Percentiles rank a stretch among this genome's conserved stretches.
These are phyloP conservation scores for Aspergillus bertholletiae DNA, from an alignment of 495 filamentous ascomycete species.

Conservation along the genomic window DNA sequence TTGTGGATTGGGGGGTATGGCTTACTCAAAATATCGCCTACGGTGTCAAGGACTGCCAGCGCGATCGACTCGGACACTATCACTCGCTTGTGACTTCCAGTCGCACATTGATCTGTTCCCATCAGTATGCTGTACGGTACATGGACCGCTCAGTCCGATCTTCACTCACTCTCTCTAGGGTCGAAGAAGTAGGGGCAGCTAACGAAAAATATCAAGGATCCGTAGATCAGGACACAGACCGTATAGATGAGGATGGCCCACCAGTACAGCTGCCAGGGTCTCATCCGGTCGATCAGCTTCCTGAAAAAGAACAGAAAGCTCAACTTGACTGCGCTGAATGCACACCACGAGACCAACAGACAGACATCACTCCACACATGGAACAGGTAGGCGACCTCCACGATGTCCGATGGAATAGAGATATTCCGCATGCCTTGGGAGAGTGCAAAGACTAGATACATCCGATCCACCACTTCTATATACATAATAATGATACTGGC, in stretches of 20 bases:
- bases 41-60: background rate
- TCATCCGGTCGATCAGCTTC: background rate
- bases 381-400: background rate
- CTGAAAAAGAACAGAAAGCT: slow-evolving; percentile 4
- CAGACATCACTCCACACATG: background rate
- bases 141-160: too few relatives aligned
- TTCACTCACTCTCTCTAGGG: background rate
- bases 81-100: background rate
- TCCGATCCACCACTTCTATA: background rate
- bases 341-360: background rate
- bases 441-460: background rate
- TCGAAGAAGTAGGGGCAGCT: slow-evolving; percentile 1
- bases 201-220: background rate
- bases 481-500: background rate
- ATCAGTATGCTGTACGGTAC: background rate
- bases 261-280: background rate
- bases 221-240: background rate
- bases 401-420: too few relatives aligned
- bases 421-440: background rate
- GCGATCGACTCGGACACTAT: background rate
- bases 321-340: background rate
- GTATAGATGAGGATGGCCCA: background rate
- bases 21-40: background rate
- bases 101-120: background rate
- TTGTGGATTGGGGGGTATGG: too few relatives aligned